These are phyloP conservation scores for Lagenaria siceraria DNA, from an alignment of 306 rosid species.

Conservation along the genomic window DNA sequence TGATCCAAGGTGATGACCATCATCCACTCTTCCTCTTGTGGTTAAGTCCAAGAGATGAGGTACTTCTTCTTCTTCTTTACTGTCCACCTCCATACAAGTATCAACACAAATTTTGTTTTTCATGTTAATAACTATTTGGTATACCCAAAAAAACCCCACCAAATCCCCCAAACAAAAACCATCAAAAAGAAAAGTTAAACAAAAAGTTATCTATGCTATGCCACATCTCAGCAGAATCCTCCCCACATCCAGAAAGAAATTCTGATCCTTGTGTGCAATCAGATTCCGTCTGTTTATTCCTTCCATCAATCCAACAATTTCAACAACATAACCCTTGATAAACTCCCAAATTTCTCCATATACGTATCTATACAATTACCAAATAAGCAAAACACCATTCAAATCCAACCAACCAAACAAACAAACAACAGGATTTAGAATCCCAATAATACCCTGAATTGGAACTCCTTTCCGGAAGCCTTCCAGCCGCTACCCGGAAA, in stretches of 20 bases:
- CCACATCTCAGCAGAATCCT: background rate
- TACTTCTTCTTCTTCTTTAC: constrained; percentile 5
- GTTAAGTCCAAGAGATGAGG: constrained; percentile 1
- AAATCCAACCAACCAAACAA: background rate
- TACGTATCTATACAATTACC: constrained; percentile 3
- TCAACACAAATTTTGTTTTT: constrained; percentile 10
- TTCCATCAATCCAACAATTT: constrained; percentile 17
- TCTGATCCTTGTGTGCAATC: constrained; percentile 31
- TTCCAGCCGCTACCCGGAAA: background rate
- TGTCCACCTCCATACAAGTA: constrained; percentile 10
- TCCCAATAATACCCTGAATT: background rate
- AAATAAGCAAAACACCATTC: background rate
- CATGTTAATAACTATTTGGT: constrained; percentile 27
- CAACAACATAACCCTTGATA: constrained; percentile 3
- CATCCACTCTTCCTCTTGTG: constrained; percentile 39
- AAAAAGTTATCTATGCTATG: constrained; percentile 2
- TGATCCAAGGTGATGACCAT: constrained; percentile 52
- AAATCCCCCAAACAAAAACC: constrained; percentile 8
- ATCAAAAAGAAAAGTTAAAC: background rate
- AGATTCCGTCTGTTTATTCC: constrained; percentile 20
- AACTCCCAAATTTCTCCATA: constrained; percentile 8
- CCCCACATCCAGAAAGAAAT: constrained; percentile 17
- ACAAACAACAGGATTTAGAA: background rate
- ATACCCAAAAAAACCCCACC: constrained; percentile 13
- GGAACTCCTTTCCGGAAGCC: background rate